phyloP scores from a whole-genome alignment of 1,284 basidiomycete genomes.

The Ustilago cynodontis region DNA sequence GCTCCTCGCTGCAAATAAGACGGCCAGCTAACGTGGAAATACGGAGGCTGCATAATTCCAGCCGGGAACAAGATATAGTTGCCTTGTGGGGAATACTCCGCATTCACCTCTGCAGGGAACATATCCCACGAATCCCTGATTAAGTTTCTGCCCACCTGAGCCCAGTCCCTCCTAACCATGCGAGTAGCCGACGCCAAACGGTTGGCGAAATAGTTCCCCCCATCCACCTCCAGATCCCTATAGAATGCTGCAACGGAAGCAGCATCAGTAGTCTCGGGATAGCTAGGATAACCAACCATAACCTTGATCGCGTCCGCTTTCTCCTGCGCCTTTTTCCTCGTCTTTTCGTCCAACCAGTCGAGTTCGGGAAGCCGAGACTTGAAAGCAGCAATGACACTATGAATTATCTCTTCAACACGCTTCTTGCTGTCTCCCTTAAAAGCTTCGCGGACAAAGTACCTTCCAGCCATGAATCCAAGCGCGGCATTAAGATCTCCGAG shows the following conservation, averaged over 20 bases:
- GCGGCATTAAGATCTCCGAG: constrained; percentile 71
- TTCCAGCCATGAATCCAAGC: constrained; percentile 73
- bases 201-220: constrained; percentile 86
- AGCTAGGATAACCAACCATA: constrained; percentile 89
- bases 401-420: constrained; percentile 86
- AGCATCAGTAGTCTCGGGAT: constrained; percentile 83
- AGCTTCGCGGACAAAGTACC: constrained; percentile 84
- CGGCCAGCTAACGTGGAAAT: constrained; percentile 89
- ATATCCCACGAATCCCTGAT: constrained; percentile 88
- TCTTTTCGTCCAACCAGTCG: constrained; percentile 91
- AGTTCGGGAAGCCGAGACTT: constrained; percentile 81
- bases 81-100: constrained; percentile 65
- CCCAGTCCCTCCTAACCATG: constrained; percentile 76
- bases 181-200: constrained; percentile 75
- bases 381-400: constrained; percentile 87
- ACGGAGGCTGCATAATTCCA: constrained; percentile 91
- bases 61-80: constrained; percentile 94
- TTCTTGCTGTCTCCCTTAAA: constrained; percentile 84
- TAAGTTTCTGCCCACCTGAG: constrained; percentile 79
- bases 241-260: constrained; percentile 83
- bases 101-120: constrained; percentile 76
- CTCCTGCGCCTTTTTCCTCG: constrained; percentile 82
- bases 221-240: constrained; percentile 76
- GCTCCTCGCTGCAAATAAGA: constrained; percentile 86
- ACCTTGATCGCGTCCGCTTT: constrained; percentile 86